Percentiles rank a stretch among this genome's conserved stretches.
These are phyloP conservation scores for Paramecium caudatum DNA, from an alignment of 73 alveolate genomes.

Conservation along the genomic window DNA sequence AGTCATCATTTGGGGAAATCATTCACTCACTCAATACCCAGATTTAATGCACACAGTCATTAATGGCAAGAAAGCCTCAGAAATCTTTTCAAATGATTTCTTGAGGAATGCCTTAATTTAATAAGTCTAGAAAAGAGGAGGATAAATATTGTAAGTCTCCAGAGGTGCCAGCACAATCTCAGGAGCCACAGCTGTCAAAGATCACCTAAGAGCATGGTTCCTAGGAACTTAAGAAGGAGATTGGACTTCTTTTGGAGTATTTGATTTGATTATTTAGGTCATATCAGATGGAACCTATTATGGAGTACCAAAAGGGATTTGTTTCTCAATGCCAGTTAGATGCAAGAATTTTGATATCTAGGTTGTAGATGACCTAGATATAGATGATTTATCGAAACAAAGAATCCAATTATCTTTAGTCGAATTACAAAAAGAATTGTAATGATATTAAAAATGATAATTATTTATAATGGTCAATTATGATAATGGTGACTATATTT, in stretches of 20 bases:
- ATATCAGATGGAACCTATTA: constrained; percentile 74
- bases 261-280: neutral
- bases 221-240: constrained; percentile 72
- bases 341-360: constrained; percentile 70
- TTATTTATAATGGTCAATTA: constrained; percentile 38
- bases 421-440: constrained; percentile 39
- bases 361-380: constrained; percentile 51
- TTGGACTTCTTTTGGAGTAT: constrained; percentile 68
- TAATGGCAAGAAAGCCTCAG: constrained; percentile 71
- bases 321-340: constrained; percentile 71
- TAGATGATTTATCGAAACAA: constrained; percentile 70
- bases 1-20: constrained; percentile 80
- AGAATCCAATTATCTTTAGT: constrained; percentile 51
- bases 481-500: constrained; percentile 29
- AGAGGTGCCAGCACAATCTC: constrained; percentile 75
- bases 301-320: constrained; percentile 66
- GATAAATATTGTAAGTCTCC: constrained; percentile 85
- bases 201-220: constrained; percentile 72
- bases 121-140: constrained; percentile 90
- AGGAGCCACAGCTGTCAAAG: constrained; percentile 76
- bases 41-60: constrained; percentile 77
- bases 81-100: constrained; percentile 75
- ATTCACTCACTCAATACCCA: constrained; percentile 79
- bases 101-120: constrained; percentile 82
- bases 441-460: constrained; percentile 43